These are phyloP conservation scores for Saccharomycopsis sp. DNA, from an alignment of 805 yeast species.

Conservation along the genomic window DNA sequence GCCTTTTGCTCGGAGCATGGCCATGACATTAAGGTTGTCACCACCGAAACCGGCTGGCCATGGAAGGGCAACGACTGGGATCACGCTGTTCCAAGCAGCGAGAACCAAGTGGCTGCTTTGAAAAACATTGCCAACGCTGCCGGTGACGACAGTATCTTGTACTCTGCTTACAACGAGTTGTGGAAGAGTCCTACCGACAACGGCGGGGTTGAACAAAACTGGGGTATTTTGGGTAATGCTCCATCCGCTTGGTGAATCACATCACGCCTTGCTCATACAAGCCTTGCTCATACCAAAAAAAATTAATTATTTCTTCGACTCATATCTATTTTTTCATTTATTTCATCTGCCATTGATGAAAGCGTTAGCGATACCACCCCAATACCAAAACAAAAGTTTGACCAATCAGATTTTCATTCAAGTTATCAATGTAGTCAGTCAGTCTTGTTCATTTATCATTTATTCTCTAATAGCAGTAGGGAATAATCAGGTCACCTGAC, in stretches of 20 bases:
- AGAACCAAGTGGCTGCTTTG: conserved; percentile 45
- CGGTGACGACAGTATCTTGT: conserved; percentile 44
- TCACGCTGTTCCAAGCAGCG: conserved; percentile 43
- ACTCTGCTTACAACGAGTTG: conserved; percentile 52
- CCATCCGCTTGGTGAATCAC: conserved; percentile 16
- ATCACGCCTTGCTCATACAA: too few relatives aligned
- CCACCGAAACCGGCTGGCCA: conserved; percentile 68
- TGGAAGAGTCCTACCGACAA: conserved; percentile 50
- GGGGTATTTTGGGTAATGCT: conserved; percentile 37
- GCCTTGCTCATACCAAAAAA: too few relatives aligned
- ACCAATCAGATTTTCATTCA: too few relatives aligned
- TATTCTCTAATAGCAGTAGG: too few relatives aligned
- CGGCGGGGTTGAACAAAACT: conserved; percentile 42
- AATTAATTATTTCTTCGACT: too few relatives aligned
- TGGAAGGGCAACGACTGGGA: conserved; percentile 46
- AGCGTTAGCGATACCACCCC: too few relatives aligned
- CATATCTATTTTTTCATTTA: too few relatives aligned
- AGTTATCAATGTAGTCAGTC: too few relatives aligned
- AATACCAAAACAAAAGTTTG: too few relatives aligned
- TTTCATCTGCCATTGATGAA: too few relatives aligned
- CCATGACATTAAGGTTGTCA: conserved; percentile 33
- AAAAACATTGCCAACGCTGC: conserved; percentile 38
- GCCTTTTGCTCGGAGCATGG: conserved; percentile 16
- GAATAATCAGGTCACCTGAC: too few relatives aligned
- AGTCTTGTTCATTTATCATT: too few relatives aligned